phyloP scores from a whole-genome alignment of 441 rosid genomes.

The Sinapis alba region DNA sequence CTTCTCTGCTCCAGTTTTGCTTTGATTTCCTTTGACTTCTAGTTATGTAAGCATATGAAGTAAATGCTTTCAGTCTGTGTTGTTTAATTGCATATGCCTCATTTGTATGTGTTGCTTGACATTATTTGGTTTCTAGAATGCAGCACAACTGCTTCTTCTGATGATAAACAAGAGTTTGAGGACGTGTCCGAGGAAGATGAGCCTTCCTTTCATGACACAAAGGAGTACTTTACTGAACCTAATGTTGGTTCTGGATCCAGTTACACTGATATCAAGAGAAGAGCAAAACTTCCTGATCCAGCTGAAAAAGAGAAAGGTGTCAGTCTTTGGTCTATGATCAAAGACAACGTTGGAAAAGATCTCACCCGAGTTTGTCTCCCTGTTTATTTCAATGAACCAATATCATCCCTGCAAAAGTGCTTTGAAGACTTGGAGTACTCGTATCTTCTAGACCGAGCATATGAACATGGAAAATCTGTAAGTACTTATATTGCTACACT shows the following conservation, averaged over 20 bases:
- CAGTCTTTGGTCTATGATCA: conserved; percentile 81
- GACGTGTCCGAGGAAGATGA: conserved; percentile 58
- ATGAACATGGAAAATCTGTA: conserved; percentile 76
- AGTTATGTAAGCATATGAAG: neutral
- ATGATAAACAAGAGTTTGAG: conserved; percentile 81
- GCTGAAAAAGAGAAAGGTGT: conserved; percentile 89
- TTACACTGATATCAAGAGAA: conserved; percentile 54
- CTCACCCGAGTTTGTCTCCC: conserved; percentile 91
- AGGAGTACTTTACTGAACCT: conserved; percentile 64
- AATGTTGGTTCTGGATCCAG: conserved; percentile 48
- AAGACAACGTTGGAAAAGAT: conserved; percentile 78
- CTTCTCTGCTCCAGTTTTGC: neutral
- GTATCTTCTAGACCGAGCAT: conserved; percentile 68
- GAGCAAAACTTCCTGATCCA: conserved; percentile 82
- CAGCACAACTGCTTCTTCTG: conserved; percentile 95
- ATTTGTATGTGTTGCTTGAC: conserved; percentile 29
- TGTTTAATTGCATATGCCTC: neutral
- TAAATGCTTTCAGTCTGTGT: neutral
- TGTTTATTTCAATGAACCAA: conserved; percentile 89
- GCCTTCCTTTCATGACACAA: conserved; percentile 69
- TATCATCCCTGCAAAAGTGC: conserved; percentile 92
- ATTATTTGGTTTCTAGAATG: conserved; percentile 63
- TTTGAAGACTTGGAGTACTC: conserved; percentile 68
- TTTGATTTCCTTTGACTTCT: conserved; percentile 12
- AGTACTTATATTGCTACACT: conserved; percentile 25